Percentiles rank a stretch among this genome's conserved stretches.
Evolutionary conservation across 805 yeast species (phyloP).

Genomic region (Clavispora asparagi): DNA sequence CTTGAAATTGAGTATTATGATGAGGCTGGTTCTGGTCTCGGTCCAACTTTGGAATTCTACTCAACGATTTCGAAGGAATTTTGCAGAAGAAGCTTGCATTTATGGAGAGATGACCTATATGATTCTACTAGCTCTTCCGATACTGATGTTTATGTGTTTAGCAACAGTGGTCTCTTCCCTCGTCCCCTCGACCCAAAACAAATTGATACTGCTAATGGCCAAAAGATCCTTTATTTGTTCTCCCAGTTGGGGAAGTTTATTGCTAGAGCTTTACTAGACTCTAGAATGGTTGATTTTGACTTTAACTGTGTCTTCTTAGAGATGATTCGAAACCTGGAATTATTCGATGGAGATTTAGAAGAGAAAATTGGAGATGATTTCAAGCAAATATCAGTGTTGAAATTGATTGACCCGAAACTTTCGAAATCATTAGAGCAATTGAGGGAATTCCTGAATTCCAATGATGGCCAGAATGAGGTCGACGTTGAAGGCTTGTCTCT

Average conservation of each 20-base stretch:
- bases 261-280: conserved; percentile 82
- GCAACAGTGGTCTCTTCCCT: conserved; percentile 66
- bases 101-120: conserved; percentile 60
- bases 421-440: conserved; percentile 55
- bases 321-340: conserved; percentile 29
- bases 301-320: conserved; percentile 70
- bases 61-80: conserved; percentile 76
- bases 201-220: conserved; percentile 27
- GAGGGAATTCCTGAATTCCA: conserved; percentile 28
- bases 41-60: conserved; percentile 93
- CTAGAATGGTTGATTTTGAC: conserved; percentile 79
- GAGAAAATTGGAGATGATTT: not conserved
- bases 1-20: conserved; percentile 83
- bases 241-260: conserved; percentile 72
- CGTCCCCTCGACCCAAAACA: conserved; percentile 42
- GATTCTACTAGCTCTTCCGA: conserved; percentile 1
- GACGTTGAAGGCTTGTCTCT: conserved; percentile 52
- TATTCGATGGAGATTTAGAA: not conserved
- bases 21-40: conserved; percentile 94
- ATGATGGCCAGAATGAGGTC: conserved; percentile 15
- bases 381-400: not conserved
- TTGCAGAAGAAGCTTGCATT: conserved; percentile 44
- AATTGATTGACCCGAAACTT: conserved; percentile 52
- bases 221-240: conserved; percentile 49
- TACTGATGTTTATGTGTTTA: conserved; percentile 32